Evolutionary conservation across 805 yeast genomes (phyloP).

Genomic region (Jamesozyma gamospora): DNA sequence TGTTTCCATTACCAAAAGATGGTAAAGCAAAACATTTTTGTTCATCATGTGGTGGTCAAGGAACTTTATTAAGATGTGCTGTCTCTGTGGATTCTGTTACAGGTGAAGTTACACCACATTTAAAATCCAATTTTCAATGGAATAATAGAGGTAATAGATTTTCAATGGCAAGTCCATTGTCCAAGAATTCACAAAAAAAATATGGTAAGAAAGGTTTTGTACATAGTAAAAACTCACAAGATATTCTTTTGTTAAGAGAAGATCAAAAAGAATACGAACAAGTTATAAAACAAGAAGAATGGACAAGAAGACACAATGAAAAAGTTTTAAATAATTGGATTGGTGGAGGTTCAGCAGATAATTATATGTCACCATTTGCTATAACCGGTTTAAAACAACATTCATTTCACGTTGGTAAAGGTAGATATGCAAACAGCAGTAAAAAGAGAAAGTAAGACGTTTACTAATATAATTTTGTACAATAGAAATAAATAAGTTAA

Average conservation of each 20-base stretch:
- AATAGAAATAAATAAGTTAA: too few species aligned
- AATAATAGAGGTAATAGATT: slow-evolving; percentile 75
- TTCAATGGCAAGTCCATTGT: slow-evolving; percentile 78
- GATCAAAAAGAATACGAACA: slow-evolving; percentile 91
- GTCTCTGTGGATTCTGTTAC: slow-evolving; percentile 71
- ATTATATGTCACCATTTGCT: slow-evolving; percentile 80
- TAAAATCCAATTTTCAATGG: slow-evolving; percentile 92
- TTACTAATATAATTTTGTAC: too few species aligned
- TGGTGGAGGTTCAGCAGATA: slow-evolving; percentile 78
- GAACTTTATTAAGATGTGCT: slow-evolving; percentile 80
- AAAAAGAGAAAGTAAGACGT: slow-evolving; percentile 27
- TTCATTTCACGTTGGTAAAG: slow-evolving; percentile 75
- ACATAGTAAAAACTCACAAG: slow-evolving; percentile 54
- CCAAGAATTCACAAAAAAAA: slow-evolving; percentile 59
- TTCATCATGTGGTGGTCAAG: slow-evolving; percentile 83
- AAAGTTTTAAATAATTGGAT: slow-evolving; percentile 80
- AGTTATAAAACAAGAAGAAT: slow-evolving; percentile 77
- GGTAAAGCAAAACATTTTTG: slow-evolving; percentile 83
- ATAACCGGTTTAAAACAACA: slow-evolving; percentile 49
- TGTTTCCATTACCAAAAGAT: slow-evolving; percentile 67
- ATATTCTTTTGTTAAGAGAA: slow-evolving; percentile 51
- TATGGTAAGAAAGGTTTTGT: slow-evolving; percentile 74
- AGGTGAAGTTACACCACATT: slow-evolving; percentile 79
- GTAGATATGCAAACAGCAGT: slow-evolving; percentile 69
- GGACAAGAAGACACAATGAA: slow-evolving; percentile 81